Base-by-base conservation (phyloP, 202 grass and related monocot genomes). In the Bolboschoenoplectus hybrid region DNA sequence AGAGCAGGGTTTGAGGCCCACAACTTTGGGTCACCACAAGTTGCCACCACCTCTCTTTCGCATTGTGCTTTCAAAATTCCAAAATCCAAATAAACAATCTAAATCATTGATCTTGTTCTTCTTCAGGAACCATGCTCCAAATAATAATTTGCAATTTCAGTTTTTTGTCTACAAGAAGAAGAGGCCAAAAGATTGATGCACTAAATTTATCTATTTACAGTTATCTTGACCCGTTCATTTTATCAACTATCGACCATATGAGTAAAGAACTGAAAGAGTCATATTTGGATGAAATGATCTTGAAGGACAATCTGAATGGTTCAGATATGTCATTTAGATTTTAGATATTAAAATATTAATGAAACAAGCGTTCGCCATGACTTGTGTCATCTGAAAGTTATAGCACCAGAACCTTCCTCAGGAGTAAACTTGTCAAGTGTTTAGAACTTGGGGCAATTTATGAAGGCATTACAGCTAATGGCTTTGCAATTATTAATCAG, bases 31-130 rank as follows among this genome's bases (percentile, higher is more conserved):
- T 1, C 13, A 17, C 51, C 50, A 39, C 32, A 75, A 77, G 52
- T 60, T 79, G 26, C 51, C 35, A 57, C 47, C 13, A 57, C 2
- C 11, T 60, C 19, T 51, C 14, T 58, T 79, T 40, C 46, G 34
- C 36, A 60, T 60, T 79, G 34, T 58, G 60, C 32, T 40, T 60
- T 76, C 35, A 41, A n/a, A 55, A 55, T 60, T 1, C 34, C 34
- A 79, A 58, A 60, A 79, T 60, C 35, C 13, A 79, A 76, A 58
- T 41, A 60, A 79, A 36, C 13, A 40, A 79, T 79, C 7, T 36
- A 5, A 58, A 79, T 36, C 7, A 1, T 60, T 50, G 8, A 32
- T 79, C 7, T 79, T 40, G 34, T 56, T 79, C 13, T 79, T 58
- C 35, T 58, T 72, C 67, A 46, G 67, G 41, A 53, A 19, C 32